These are phyloP conservation scores for Myxozyma monticola DNA, from an alignment of 805 yeast species.

Conservation along the genomic window DNA sequence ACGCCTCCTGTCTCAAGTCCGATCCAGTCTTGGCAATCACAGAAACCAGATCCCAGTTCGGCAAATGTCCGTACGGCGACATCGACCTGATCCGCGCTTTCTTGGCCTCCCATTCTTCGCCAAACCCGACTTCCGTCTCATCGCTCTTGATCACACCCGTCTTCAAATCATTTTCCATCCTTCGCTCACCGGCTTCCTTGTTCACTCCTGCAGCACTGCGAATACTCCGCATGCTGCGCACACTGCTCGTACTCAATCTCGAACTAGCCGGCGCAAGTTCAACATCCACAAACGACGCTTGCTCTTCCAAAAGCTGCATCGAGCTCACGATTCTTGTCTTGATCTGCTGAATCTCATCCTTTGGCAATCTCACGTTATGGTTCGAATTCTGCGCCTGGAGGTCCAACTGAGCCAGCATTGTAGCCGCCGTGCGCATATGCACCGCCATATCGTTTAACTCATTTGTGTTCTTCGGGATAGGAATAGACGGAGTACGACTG, in stretches of 20 bases:
- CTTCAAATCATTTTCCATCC: slow-evolving; percentile 87
- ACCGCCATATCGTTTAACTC: slow-evolving; percentile 54
- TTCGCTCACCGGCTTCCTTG: slow-evolving; percentile 79
- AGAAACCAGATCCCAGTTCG: slow-evolving; percentile 92
- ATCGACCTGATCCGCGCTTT: slow-evolving; percentile 75
- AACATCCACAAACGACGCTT: slow-evolving; percentile 49
- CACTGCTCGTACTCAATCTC: slow-evolving; percentile 13
- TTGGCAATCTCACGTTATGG: slow-evolving; percentile 42
- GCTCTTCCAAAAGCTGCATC: slow-evolving; percentile 75
- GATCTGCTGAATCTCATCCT: slow-evolving; percentile 64
- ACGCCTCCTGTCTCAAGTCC: slow-evolving; percentile 94
- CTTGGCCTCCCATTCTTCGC: slow-evolving; percentile 91
- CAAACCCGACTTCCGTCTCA: slow-evolving; percentile 59
- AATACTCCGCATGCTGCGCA: slow-evolving; percentile 7
- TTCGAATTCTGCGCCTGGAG: slow-evolving; percentile 46
- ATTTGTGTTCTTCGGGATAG: slow-evolving; percentile 15
- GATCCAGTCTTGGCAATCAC: slow-evolving; percentile 96
- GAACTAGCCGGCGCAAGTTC: slow-evolving; percentile 8
- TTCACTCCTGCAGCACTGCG: slow-evolving; percentile 19
- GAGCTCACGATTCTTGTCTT: slow-evolving; percentile 67
- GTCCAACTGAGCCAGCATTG: slow-evolving; percentile 89
- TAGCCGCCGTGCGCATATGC: slow-evolving; percentile 94
- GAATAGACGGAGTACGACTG: slow-evolving; percentile 18
- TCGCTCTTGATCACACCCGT: slow-evolving; percentile 62
- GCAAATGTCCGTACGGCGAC: slow-evolving; percentile 79